Conservation (phyloP, 768 basidiomycete species). For the Trametes gibbosa region DNA sequence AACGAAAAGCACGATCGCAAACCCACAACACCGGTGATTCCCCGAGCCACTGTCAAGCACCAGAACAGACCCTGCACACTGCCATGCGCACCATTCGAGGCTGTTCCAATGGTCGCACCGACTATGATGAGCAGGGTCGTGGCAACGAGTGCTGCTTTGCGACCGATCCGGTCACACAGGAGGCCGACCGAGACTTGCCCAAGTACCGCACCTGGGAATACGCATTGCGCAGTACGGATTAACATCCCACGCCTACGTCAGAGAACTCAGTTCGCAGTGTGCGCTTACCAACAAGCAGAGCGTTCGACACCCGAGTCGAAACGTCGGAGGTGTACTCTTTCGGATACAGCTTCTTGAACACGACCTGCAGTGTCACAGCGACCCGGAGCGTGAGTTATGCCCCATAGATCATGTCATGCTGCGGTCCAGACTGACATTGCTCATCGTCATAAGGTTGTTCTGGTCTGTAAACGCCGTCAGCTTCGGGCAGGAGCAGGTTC, state of each 20-base stretch:
- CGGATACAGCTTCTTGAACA: slow-evolving; percentile 64
- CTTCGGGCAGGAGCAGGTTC: neutral
- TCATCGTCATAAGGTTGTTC: slow-evolving; percentile 70
- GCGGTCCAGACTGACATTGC: slow-evolving; percentile 43
- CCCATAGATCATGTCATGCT: neutral
- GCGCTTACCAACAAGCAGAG: slow-evolving; percentile 61
- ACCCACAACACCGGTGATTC: slow-evolving; percentile 63
- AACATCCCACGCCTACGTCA: neutral
- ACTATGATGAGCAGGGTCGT: slow-evolving; percentile 70
- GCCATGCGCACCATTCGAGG: slow-evolving; percentile 59
- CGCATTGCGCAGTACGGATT: slow-evolving; percentile 3
- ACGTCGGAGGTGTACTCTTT: slow-evolving; percentile 55
- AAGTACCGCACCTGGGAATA: slow-evolving; percentile 50
- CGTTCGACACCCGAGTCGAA: slow-evolving; percentile 69
- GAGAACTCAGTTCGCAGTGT: neutral
- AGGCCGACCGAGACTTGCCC: slow-evolving; percentile 64
- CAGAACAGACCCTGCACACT: slow-evolving; percentile 63
- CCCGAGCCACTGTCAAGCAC: slow-evolving; percentile 71
- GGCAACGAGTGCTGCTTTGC: slow-evolving; percentile 69
- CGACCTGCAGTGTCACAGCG: slow-evolving; percentile 46
- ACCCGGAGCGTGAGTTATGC: neutral
- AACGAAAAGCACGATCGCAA: neutral
- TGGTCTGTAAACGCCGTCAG: slow-evolving; percentile 43
- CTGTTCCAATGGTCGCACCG: slow-evolving; percentile 66
- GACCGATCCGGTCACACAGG: slow-evolving; percentile 70